Percentiles rank a stretch among this genome's conserved stretches.
Conservation (phyloP, 345 rosid genomes). For the Brassica juncea region DNA sequence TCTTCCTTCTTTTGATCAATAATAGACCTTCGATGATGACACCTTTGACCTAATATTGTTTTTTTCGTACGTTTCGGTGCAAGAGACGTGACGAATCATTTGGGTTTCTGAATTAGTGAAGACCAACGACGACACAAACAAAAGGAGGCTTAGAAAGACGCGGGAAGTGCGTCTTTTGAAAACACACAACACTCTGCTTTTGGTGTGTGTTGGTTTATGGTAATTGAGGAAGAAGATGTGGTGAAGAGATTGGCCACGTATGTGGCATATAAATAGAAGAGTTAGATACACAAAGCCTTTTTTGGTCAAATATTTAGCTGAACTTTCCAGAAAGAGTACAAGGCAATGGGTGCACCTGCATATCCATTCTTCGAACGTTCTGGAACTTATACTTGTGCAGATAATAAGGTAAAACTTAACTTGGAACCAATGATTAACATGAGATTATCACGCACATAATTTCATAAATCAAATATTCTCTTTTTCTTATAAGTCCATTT, state of each 20-base stretch:
- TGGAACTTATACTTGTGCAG: constrained; percentile 22
- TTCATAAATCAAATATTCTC: background rate
- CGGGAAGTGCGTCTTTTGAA: constrained; percentile 9
- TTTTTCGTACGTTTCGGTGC: background rate
- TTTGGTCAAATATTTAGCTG: constrained; percentile 17
- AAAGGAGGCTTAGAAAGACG: background rate
- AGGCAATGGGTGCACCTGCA: background rate
- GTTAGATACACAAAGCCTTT: background rate
- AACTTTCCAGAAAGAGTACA: constrained; percentile 43
- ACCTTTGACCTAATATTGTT: background rate
- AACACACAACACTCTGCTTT: constrained; percentile 23
- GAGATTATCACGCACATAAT: background rate
- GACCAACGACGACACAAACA: background rate
- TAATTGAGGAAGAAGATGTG: constrained; percentile 23
- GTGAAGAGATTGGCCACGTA: constrained; percentile 27
- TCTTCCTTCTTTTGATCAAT: background rate
- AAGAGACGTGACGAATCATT: background rate
- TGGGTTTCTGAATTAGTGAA: background rate
- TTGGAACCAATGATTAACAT: background rate
- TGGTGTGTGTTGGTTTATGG: constrained; percentile 15
- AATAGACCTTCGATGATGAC: background rate
- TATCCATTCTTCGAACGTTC: constrained; percentile 48
- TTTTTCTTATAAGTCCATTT: background rate
- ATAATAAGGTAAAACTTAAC: background rate
- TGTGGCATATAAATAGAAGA: background rate